Conservation (phyloP, 2,329 filamentous ascomycete species). For the Aureobasidium sp. region DNA sequence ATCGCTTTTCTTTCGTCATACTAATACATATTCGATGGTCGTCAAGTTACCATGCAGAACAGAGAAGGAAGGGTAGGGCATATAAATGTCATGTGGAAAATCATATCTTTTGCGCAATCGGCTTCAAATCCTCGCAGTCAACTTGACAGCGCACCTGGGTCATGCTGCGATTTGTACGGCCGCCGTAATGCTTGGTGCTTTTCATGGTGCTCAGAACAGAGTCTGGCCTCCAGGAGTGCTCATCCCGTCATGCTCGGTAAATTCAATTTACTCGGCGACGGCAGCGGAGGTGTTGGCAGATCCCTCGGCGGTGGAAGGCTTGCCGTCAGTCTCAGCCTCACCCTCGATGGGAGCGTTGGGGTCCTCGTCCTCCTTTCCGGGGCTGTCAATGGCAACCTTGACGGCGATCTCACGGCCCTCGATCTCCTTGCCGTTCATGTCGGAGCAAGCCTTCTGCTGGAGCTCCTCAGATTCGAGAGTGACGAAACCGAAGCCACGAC, state of each 20-base stretch:
- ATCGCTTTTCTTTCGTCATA: conserved; percentile 12
- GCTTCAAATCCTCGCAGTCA: conserved; percentile 10
- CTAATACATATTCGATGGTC: conserved; percentile 11
- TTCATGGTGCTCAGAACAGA: background rate
- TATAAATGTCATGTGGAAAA: conserved; percentile 12
- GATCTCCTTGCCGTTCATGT: conserved; percentile 99
- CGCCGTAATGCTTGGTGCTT: conserved; percentile 1
- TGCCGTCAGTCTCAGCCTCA: conserved; percentile 21
- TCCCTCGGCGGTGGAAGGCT: conserved; percentile 27
- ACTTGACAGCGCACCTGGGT: conserved; percentile 8
- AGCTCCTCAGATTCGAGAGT: conserved; percentile 90
- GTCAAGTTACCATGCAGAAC: conserved; percentile 2
- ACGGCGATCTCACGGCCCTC: conserved; percentile 98
- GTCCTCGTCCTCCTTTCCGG: conserved; percentile 90
- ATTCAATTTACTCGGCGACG: conserved; percentile 11
- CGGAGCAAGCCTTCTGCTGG: conserved; percentile 90
- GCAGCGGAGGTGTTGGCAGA: conserved; percentile 19
- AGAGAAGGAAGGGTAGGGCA: conserved; percentile 5
- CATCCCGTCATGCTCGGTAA: background rate
- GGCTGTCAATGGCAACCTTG: conserved; percentile 99
- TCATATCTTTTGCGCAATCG: conserved; percentile 11
- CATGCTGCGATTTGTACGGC: conserved; percentile 9
- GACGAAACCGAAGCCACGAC: conserved; percentile 97
- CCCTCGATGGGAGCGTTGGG: conserved; percentile 39
- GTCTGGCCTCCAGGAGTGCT: background rate